These are phyloP conservation scores for Pharnaceum exiguum DNA, from an alignment of 148 eudicot species.

Conservation along the genomic window DNA sequence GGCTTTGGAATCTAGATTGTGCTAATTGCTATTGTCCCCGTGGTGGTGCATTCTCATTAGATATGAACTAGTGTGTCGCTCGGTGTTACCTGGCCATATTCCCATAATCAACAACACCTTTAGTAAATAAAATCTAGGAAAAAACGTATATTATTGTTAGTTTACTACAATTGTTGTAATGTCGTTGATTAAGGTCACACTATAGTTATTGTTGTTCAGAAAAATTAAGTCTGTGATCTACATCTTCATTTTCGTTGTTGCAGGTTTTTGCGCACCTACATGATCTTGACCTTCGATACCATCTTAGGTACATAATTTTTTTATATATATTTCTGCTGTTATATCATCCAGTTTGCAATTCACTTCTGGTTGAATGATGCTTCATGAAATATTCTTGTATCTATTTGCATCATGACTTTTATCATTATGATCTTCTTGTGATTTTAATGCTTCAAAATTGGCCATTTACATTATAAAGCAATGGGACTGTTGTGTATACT, in stretches of 20 bases:
- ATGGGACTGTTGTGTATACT: background rate
- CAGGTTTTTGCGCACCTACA: constrained; percentile 95
- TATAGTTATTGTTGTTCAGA: background rate
- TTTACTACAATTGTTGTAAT: background rate
- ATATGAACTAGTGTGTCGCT: too few relatives aligned
- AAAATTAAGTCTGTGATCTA: background rate
- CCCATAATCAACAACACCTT: too few relatives aligned
- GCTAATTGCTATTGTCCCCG: too few relatives aligned
- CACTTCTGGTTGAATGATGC: too few relatives aligned
- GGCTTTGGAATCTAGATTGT: too few relatives aligned
- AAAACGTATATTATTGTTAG: background rate
- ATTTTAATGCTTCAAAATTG: background rate
- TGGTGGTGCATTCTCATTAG: too few relatives aligned
- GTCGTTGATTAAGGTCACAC: background rate
- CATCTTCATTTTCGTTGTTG: constrained; percentile 4
- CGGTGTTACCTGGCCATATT: too few relatives aligned
- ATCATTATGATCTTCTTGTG: background rate
- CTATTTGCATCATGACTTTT: background rate
- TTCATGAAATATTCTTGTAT: background rate
- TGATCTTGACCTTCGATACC: constrained; percentile 85
- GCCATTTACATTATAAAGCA: background rate
- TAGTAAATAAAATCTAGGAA: too few relatives aligned
- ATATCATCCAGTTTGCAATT: background rate
- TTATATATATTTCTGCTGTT: background rate
- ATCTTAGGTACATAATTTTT: constrained; percentile 62